Evolutionary conservation across 1,139 yeast species (phyloP).

Genomic region (Candida glucosophila): DNA sequence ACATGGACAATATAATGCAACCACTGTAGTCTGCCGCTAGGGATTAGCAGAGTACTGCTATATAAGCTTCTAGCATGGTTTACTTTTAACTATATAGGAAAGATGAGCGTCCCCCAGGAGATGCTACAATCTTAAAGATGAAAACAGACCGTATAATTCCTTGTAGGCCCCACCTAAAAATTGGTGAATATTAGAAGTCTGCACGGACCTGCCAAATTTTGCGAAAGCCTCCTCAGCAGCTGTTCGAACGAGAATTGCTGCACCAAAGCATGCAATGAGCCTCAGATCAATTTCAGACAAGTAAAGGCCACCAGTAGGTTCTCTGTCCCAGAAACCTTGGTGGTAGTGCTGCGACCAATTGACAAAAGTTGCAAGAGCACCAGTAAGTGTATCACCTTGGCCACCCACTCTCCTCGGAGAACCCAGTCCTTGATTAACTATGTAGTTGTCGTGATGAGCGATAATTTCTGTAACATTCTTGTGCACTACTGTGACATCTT

Average conservation of each 20-base stretch:
- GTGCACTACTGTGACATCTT: slow-evolving; percentile 58
- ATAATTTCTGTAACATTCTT: slow-evolving; percentile 68
- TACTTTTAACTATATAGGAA: too few relatives aligned
- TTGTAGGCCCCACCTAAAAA: slow-evolving; percentile 59
- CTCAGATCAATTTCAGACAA: slow-evolving; percentile 29
- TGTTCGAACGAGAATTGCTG: slow-evolving; percentile 55
- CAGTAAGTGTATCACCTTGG: slow-evolving; percentile 41
- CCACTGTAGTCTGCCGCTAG: too few relatives aligned
- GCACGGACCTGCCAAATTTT: slow-evolving; percentile 67
- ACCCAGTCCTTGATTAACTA: slow-evolving; percentile 44
- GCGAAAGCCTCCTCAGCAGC: slow-evolving; percentile 62
- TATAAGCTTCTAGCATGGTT: too few relatives aligned
- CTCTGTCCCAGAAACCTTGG: slow-evolving; percentile 42
- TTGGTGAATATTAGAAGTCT: slow-evolving; percentile 72
- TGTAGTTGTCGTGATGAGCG: slow-evolving; percentile 35
- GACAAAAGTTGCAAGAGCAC: slow-evolving; percentile 33
- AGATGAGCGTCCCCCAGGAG: too few relatives aligned
- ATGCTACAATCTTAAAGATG: too few relatives aligned
- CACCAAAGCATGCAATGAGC: slow-evolving; percentile 68
- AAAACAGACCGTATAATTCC: too few relatives aligned
- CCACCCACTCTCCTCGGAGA: slow-evolving; percentile 45
- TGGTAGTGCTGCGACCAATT: slow-evolving; percentile 49
- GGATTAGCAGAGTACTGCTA: too few relatives aligned
- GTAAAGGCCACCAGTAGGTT: slow-evolving; percentile 7
- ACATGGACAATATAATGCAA: too few relatives aligned